These are phyloP conservation scores for Marsdenia floribunda DNA, from an alignment of 257 asterid species.

Conservation along the genomic window DNA sequence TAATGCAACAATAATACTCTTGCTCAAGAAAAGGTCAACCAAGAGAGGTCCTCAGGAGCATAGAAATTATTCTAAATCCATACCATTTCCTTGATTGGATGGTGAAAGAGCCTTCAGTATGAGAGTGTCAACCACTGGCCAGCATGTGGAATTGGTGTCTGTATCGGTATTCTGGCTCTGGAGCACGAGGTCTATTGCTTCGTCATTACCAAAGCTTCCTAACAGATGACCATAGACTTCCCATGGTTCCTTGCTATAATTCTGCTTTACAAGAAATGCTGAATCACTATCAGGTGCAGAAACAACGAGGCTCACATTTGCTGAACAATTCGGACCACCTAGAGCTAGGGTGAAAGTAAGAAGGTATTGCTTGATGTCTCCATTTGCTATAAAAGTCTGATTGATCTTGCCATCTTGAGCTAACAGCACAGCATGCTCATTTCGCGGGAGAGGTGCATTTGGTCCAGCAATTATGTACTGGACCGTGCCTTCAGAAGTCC, in stretches of 20 bases:
- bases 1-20: background rate
- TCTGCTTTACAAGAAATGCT: slow-evolving; percentile 27
- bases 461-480: slow-evolving; percentile 32
- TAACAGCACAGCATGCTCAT: slow-evolving; percentile 44
- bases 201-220: slow-evolving; percentile 54
- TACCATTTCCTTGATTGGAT: slow-evolving; percentile 25
- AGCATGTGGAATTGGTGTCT: slow-evolving; percentile 44
- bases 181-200: slow-evolving; percentile 40
- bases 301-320: slow-evolving; percentile 50
- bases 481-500: slow-evolving; percentile 48
- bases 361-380: slow-evolving; percentile 30
- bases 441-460: slow-evolving; percentile 20
- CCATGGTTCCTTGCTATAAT: slow-evolving; percentile 37
- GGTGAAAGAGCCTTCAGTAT: slow-evolving; percentile 26
- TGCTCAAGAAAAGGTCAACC: background rate
- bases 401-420: slow-evolving; percentile 49
- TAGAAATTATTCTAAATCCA: background rate
- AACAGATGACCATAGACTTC: slow-evolving; percentile 44
- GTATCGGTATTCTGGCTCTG: slow-evolving; percentile 36
- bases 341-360: slow-evolving; percentile 40
- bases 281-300: slow-evolving; percentile 53
- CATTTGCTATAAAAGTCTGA: slow-evolving; percentile 45
- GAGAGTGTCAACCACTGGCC: slow-evolving; percentile 54
- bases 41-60: background rate
- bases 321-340: slow-evolving; percentile 34